Percentiles rank a stretch among this genome's conserved stretches.
phyloP scores from a whole-genome alignment of 1,284 basidiomycete species.

The Apiotrichum siamense region DNA sequence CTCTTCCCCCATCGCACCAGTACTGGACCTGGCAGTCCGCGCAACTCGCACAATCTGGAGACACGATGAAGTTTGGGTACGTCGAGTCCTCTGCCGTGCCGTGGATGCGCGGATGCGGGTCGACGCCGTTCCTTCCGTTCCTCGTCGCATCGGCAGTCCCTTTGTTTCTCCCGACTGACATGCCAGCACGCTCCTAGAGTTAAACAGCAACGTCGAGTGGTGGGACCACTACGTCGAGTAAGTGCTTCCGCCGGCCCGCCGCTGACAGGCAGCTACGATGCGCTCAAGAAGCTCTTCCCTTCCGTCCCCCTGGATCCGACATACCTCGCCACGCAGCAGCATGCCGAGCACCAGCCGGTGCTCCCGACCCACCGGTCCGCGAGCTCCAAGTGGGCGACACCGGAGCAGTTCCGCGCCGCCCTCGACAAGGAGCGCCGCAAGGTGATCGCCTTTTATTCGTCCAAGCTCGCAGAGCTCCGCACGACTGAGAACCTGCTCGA shows the following conservation, averaged over 20 bases:
- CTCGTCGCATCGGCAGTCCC: too few species aligned
- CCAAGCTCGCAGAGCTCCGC: constrained; percentile 66
- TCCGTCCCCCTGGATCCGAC: constrained; percentile 43
- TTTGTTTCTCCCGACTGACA: background rate
- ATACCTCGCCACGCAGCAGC: constrained; percentile 53
- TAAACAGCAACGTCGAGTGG: constrained; percentile 93
- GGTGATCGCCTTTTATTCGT: constrained; percentile 72
- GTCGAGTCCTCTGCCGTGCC: too few species aligned
- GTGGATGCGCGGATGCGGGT: too few species aligned
- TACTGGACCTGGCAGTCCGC: constrained; percentile 32
- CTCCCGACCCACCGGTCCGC: constrained; percentile 45
- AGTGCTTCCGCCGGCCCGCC: constrained; percentile 10
- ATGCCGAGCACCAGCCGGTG: constrained; percentile 56
- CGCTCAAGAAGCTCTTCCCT: constrained; percentile 66
- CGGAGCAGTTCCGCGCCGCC: constrained; percentile 65
- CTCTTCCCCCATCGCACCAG: background rate
- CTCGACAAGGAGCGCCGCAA: constrained; percentile 80
- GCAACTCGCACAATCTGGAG: constrained; percentile 22
- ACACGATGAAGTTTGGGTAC: constrained; percentile 50
- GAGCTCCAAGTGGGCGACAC: constrained; percentile 43
- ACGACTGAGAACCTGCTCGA: constrained; percentile 61
- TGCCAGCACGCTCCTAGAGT: constrained; percentile 68
- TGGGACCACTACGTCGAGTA: constrained; percentile 78
- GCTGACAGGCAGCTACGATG: constrained; percentile 59
- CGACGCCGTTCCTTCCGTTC: too few species aligned